Evolutionary conservation across 1,284 basidiomycete genomes (phyloP).

Genomic region (Ustilago loliicola): DNA sequence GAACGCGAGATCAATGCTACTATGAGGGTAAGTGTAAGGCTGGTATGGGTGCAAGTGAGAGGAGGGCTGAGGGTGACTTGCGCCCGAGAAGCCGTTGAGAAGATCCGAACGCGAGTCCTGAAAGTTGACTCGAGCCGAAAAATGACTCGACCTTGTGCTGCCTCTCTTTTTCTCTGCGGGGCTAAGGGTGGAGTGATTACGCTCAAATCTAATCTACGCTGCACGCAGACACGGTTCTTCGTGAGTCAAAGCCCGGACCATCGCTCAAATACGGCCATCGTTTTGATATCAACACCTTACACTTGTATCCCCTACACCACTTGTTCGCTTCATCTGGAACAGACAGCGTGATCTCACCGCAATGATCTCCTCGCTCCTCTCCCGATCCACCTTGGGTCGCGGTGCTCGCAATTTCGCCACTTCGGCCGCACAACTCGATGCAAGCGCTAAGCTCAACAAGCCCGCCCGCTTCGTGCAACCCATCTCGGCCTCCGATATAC

Average conservation of each 20-base stretch:
- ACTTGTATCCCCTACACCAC: no score
- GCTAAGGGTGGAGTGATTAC: slow-evolving; percentile 7
- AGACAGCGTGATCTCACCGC: no score
- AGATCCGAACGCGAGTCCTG: neutral
- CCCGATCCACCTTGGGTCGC: slow-evolving; percentile 14
- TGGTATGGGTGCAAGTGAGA: neutral
- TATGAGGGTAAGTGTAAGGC: neutral
- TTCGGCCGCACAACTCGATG: slow-evolving; percentile 19
- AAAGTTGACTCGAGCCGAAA: slow-evolving; percentile 7
- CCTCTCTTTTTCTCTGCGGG: neutral
- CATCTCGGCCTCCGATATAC: slow-evolving; percentile 56
- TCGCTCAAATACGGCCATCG: neutral
- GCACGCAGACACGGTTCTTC: neutral
- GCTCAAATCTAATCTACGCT: neutral
- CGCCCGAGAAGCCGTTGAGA: neutral
- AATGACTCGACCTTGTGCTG: slow-evolving; percentile 22
- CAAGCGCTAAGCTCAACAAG: slow-evolving; percentile 49
- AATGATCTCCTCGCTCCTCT: slow-evolving; percentile 36
- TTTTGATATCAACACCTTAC: neutral
- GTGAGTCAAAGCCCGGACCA: slow-evolving; percentile 10
- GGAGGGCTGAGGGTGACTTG: slow-evolving; percentile 12
- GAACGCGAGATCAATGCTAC: neutral
- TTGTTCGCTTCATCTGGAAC: no score
- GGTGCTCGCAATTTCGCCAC: slow-evolving; percentile 22
- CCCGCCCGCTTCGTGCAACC: slow-evolving; percentile 56